Conservation (phyloP, 2,329 filamentous ascomycete species). For the Blastomyces parvus region DNA sequence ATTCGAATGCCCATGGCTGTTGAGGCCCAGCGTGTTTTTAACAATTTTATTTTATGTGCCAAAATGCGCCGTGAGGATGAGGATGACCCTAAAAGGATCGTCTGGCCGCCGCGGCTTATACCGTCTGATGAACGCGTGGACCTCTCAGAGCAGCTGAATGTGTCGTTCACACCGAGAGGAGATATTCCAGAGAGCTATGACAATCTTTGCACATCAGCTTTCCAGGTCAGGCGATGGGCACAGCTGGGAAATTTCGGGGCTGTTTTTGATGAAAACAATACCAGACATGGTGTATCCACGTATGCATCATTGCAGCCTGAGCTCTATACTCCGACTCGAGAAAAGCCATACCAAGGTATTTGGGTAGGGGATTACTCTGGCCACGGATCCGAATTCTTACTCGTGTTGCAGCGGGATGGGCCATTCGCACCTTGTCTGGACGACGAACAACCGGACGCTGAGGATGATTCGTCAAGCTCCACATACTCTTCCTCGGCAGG, state of each 20-base stretch:
- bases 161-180: slow-evolving; percentile 31
- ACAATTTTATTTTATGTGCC: slow-evolving; percentile 58
- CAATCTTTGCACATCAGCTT: slow-evolving; percentile 60
- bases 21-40: slow-evolving; percentile 47
- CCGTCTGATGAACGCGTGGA: slow-evolving; percentile 53
- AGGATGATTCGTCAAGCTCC: slow-evolving; percentile 3
- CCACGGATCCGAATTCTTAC: slow-evolving; percentile 80
- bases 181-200: slow-evolving; percentile 44
- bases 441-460: neutral
- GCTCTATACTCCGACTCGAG: slow-evolving; percentile 68
- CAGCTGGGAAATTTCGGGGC: slow-evolving; percentile 42
- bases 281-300: slow-evolving; percentile 45
- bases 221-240: slow-evolving; percentile 68
- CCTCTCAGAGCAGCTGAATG: slow-evolving; percentile 34
- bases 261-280: slow-evolving; percentile 33
- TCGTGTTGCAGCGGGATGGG: slow-evolving; percentile 63
- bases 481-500: neutral
- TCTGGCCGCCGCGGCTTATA: slow-evolving; percentile 69
- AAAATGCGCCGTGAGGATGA: slow-evolving; percentile 25
- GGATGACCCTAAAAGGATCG: slow-evolving; percentile 26
- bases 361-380: slow-evolving; percentile 86
- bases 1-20: slow-evolving; percentile 47
- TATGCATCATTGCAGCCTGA: slow-evolving; percentile 64
- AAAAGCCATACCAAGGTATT: slow-evolving; percentile 79
- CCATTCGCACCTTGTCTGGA: neutral